Percentiles rank a stretch among this genome's conserved stretches.
These are phyloP conservation scores for Boletus coccyginus DNA, from an alignment of 768 basidiomycete genomes.

Conservation along the genomic window DNA sequence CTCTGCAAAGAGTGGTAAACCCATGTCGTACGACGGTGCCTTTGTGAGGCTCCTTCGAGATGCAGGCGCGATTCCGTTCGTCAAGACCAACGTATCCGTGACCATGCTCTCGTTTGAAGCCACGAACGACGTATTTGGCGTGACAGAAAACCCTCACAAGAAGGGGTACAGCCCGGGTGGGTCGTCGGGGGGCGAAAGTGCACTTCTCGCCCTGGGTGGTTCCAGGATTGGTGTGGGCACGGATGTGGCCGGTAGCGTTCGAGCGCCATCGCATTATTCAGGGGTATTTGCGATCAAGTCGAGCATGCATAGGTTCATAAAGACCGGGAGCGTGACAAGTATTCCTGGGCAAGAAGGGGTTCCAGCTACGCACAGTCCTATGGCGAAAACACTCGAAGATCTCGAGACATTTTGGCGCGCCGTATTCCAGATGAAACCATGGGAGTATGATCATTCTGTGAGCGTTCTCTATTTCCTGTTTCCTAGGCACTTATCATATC, in stretches of 20 bases:
- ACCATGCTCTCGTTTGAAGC: conserved; percentile 61
- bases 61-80: conserved; percentile 64
- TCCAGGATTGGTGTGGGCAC: conserved; percentile 63
- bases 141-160: conserved; percentile 61
- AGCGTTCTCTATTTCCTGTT: background rate
- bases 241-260: conserved; percentile 68
- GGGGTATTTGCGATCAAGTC: conserved; percentile 61
- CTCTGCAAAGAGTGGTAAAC: conserved; percentile 46
- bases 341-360: conserved; percentile 59
- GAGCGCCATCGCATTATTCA: conserved; percentile 64
- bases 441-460: conserved; percentile 60
- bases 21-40: conserved; percentile 45
- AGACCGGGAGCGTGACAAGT: conserved; percentile 43
- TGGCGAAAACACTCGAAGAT: conserved; percentile 61
- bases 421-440: conserved; percentile 58
- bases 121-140: conserved; percentile 55
- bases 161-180: conserved; percentile 56
- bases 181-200: conserved; percentile 66
- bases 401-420: conserved; percentile 65
- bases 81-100: conserved; percentile 64
- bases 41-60: conserved; percentile 51
- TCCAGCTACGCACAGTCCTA: conserved; percentile 52
- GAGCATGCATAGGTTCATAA: conserved; percentile 56
- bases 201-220: conserved; percentile 59
- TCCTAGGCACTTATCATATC: background rate